Conservation (phyloP, 352 stramenopile species). For the Blastocystis hominis region DNA sequence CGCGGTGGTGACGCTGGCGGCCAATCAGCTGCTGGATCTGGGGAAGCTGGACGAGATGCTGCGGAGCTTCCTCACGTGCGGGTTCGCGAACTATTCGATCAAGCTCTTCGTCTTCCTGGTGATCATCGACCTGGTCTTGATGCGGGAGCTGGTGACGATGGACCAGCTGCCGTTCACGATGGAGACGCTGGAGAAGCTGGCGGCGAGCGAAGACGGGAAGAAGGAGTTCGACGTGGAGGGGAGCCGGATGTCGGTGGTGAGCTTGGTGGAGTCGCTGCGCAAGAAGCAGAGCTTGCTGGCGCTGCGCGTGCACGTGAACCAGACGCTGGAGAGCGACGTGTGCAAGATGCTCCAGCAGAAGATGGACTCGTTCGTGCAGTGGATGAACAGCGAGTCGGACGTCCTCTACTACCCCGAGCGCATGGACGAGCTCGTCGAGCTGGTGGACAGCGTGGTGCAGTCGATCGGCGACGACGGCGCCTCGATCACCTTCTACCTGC, state of each 20-base stretch:
- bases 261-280: not conserved
- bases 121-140: slow-evolving; percentile 4
- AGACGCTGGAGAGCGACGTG: not conserved
- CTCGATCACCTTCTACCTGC: not conserved
- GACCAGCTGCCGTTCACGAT: not conserved
- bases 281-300: not conserved
- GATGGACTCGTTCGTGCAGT: not conserved
- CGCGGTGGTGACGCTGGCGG: not conserved
- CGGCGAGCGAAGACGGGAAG: not conserved
- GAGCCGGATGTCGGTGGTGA: not conserved
- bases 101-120: not conserved
- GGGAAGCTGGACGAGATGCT: not conserved
- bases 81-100: not conserved
- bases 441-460: not conserved
- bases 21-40: not conserved
- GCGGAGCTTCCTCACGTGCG: not conserved
- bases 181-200: not conserved
- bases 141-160: not conserved
- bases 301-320: not conserved
- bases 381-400: not conserved
- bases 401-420: not conserved
- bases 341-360: not conserved
- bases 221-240: not conserved
- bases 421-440: not conserved
- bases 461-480: not conserved